Evolutionary conservation across 2,329 filamentous ascomycete species (phyloP), one percentile per base, ranked within the genome.

Genomic region (Diaporthe destruens): DNA sequence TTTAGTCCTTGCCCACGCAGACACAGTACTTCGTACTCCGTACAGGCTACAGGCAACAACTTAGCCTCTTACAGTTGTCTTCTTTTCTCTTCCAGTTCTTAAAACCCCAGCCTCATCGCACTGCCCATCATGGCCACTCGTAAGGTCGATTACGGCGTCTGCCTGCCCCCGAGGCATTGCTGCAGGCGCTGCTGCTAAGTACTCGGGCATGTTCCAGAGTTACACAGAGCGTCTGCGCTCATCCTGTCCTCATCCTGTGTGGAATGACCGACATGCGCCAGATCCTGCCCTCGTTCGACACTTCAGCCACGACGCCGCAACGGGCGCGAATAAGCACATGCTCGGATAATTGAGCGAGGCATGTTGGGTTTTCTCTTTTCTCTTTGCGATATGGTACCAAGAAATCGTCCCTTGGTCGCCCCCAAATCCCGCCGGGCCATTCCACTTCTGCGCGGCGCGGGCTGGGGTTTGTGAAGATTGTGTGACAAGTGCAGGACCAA

Each of bases 331-430:
- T 7, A 36, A 6, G 29, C 44, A 44, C 61, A 23, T 12, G 44
- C 44, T 51, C 20, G 44, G 44, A 51, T 6, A 4, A 51, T 12
- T 51, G 29, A 65, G 32, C 12, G 29, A 51, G 42, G 61, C 44
- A 36, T 51, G 6, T 39, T n/a, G 61, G 36, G 7, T 36, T 51
- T n/a, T 51, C 16, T 18, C 14, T 44, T 7, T 44, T 20, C 18
- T n/a, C 8, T 32, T 18, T n/a, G 61, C 44, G 14, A 49, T 3
- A 51, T 32, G 61, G 61, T 65, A 65, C 61, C n/a, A n/a, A 65
- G 29, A 20, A n/a, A 5, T n/a, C 32, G 61, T 65, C 61, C 61
- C 61, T 65, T 65, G 20, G 61, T 65, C 44, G 61, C 61, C 61
- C 61, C 61, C 61, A 65, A 39, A 51, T 6, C 36, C 29, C 20